Conservation (phyloP, 2,329 filamentous ascomycete species). For the Onygenales sp. region DNA sequence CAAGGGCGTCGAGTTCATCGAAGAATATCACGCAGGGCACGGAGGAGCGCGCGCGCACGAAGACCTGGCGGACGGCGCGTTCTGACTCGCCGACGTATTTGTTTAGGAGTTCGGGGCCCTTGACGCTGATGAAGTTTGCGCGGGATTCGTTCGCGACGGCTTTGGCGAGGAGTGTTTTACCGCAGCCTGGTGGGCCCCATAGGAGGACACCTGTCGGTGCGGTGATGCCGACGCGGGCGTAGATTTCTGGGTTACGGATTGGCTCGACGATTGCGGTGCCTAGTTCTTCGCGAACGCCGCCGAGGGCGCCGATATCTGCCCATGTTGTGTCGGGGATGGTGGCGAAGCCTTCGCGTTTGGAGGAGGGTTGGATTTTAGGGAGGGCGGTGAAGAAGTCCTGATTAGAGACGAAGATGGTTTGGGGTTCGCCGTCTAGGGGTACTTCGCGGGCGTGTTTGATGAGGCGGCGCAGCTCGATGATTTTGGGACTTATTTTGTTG, state of each 20-base stretch:
- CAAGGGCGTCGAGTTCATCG: conserved; percentile 89
- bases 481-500: conserved; percentile 25
- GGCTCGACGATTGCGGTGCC: conserved; percentile 80
- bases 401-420: conserved; percentile 51
- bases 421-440: conserved; percentile 43
- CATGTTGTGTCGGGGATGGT: conserved; percentile 91
- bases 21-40: conserved; percentile 96
- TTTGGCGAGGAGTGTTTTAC: conserved; percentile 92
- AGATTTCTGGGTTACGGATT: conserved; percentile 72
- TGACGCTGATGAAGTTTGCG: conserved; percentile 97
- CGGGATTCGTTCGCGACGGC: conserved; percentile 91
- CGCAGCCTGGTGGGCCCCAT: conserved; percentile 94
- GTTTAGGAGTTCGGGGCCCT: conserved; percentile 90
- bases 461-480: conserved; percentile 41
- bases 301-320: conserved; percentile 80
- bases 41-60: conserved; percentile 74
- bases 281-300: conserved; percentile 69
- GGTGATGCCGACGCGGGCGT: conserved; percentile 65
- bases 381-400: conserved; percentile 66
- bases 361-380: conserved; percentile 65
- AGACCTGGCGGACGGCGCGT: conserved; percentile 83
- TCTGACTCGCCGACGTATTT: conserved; percentile 98
- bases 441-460: conserved; percentile 46
- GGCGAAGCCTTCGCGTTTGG: conserved; percentile 87
- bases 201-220: conserved; percentile 81